These are phyloP conservation scores for Fragaria nilgerrensis DNA, from an alignment of 306 rosid species.

Conservation along the genomic window DNA sequence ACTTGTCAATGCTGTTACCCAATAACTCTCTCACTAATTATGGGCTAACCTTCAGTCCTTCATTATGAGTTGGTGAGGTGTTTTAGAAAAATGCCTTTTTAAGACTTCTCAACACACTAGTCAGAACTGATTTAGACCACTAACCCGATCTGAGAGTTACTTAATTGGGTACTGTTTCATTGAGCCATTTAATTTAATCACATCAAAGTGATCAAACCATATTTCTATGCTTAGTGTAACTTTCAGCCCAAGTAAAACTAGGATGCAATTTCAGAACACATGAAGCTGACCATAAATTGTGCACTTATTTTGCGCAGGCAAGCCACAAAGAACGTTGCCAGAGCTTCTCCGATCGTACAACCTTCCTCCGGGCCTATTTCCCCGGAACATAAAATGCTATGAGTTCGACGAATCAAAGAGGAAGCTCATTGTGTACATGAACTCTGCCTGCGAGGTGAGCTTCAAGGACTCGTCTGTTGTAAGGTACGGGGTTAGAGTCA, in stretches of 20 bases:
- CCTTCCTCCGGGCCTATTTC: constrained; percentile 72
- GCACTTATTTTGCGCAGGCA: constrained; percentile 47
- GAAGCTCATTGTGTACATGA: constrained; percentile 45
- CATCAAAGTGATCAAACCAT: not conserved
- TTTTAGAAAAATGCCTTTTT: no score
- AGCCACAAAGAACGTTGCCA: constrained; percentile 60
- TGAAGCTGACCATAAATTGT: not conserved
- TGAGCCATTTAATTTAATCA: not conserved
- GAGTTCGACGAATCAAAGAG: constrained; percentile 51
- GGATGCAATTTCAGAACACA: not conserved
- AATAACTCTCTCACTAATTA: not conserved
- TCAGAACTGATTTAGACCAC: not conserved
- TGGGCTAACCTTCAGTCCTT: not conserved
- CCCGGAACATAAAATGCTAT: constrained; percentile 63
- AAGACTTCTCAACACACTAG: no score
- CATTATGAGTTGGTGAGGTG: no score
- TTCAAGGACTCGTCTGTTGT: constrained; percentile 64
- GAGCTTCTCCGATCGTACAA: constrained; percentile 80
- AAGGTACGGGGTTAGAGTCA: constrained; percentile 44
- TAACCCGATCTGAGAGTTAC: not conserved
- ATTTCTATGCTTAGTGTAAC: not conserved
- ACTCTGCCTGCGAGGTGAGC: constrained; percentile 50
- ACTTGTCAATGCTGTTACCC: not conserved
- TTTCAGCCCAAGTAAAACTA: not conserved
- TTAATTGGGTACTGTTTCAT: not conserved